Conservation (phyloP, 164 flowering plant species). For the Magnolia sinica region DNA sequence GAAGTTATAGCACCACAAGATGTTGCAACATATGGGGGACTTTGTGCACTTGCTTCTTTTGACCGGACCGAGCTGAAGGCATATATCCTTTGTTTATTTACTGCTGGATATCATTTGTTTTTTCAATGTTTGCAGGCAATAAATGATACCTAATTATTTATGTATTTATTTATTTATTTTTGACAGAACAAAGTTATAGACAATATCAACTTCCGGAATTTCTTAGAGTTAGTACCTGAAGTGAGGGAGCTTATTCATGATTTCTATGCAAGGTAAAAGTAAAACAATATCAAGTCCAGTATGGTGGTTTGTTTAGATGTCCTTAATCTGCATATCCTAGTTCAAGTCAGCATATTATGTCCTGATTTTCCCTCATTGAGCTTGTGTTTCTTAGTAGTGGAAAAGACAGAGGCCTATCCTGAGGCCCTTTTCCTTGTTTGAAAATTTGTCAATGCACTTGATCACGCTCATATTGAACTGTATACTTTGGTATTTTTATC, state of each 20-base stretch:
- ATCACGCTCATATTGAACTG: too few relatives aligned
- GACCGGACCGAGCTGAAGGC: conserved; percentile 92
- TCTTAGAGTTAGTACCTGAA: conserved; percentile 95
- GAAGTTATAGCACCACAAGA: conserved; percentile 97
- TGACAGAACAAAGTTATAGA: conserved; percentile 89
- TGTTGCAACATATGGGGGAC: conserved; percentile 98
- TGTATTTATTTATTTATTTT: conserved; percentile 9
- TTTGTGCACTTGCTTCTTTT: conserved; percentile 97
- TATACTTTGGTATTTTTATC: too few relatives aligned
- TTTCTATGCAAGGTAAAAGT: conserved; percentile 82
- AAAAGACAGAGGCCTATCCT: neutral
- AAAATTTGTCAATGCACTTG: too few relatives aligned
- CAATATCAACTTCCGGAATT: conserved; percentile 85
- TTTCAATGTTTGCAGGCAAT: neutral
- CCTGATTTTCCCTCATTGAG: neutral
- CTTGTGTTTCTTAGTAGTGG: neutral
- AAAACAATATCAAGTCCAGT: neutral
- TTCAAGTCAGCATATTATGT: neutral
- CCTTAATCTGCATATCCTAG: neutral
- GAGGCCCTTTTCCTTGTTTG: neutral
- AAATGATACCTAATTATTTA: neutral
- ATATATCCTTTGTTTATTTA: conserved; percentile 14
- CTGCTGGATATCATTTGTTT: neutral
- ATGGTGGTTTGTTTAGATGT: neutral
- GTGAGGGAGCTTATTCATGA: conserved; percentile 92